A percentile compares a stretch with the other conserved stretches of the same genome.
phyloP scores from a whole-genome alignment of 108 stramenopile genomes.

The Nannochloropsis gaditana region DNA sequence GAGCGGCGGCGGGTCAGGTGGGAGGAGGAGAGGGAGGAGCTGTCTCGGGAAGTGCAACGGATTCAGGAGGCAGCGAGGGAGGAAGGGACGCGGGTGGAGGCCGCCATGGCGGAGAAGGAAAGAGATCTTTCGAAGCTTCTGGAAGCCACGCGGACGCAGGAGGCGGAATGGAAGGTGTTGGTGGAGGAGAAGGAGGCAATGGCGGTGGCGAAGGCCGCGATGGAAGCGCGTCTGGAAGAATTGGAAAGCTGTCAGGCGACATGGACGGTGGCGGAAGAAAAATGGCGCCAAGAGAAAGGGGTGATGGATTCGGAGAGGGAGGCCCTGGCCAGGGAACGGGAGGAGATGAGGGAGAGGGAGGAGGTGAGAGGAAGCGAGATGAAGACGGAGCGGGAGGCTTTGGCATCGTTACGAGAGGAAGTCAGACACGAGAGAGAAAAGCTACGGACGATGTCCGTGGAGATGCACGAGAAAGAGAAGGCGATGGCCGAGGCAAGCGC shows the following conservation, averaged over 20 bases:
- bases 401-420: too few species aligned
- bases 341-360: neutral
- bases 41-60: too few species aligned
- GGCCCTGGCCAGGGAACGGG: neutral
- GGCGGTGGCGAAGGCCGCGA: neutral
- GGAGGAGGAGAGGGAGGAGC: too few species aligned
- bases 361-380: neutral
- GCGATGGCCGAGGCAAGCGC: neutral
- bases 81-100: neutral
- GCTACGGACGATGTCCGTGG: neutral
- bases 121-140: neutral
- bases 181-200: neutral
- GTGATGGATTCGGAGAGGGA: neutral
- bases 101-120: neutral
- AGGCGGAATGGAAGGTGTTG: neutral
- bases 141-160: neutral
- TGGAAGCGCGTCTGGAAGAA: neutral
- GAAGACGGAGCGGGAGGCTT: too few species aligned
- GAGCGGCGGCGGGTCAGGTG: too few species aligned
- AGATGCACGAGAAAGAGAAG: neutral
- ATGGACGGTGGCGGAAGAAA: neutral
- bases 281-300: neutral
- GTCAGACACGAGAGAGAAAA: too few species aligned
- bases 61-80: too few species aligned
- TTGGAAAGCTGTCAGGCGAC: neutral